Evolutionary conservation across 768 basidiomycete genomes (phyloP).

Genomic region (Lactarius quietus): DNA sequence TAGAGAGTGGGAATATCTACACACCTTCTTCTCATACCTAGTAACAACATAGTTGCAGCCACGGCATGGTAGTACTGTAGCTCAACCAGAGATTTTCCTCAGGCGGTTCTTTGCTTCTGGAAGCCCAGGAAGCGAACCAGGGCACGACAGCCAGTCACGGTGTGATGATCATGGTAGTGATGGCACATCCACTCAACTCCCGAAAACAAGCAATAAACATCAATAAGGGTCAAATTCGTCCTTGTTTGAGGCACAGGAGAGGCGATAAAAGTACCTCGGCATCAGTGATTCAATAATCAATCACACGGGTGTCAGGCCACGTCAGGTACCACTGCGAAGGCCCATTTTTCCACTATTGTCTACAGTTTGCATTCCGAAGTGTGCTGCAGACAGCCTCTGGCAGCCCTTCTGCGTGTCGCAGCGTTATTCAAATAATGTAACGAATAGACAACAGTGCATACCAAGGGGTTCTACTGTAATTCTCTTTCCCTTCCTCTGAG

Average conservation of each 20-base stretch:
- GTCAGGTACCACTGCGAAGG: background rate
- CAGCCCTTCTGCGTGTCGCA: background rate
- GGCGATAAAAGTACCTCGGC: background rate
- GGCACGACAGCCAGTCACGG: background rate
- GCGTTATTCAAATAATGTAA: background rate
- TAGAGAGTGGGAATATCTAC: background rate
- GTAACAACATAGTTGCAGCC: background rate
- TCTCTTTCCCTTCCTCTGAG: background rate
- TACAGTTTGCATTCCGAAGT: background rate
- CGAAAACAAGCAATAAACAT: background rate
- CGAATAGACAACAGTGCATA: background rate
- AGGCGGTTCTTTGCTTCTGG: background rate
- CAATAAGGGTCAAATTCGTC: background rate
- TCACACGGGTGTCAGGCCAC: background rate
- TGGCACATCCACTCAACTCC: background rate
- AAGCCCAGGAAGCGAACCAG: no score
- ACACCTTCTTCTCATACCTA: background rate
- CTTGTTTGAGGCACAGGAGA: background rate
- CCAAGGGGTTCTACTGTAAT: background rate
- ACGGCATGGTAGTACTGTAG: no score
- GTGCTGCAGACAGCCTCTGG: background rate
- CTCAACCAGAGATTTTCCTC: background rate
- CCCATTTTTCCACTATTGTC: background rate
- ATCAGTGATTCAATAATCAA: background rate
- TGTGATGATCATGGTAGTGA: background rate